Percentiles rank a stretch among this genome's conserved stretches.
Conservation (phyloP, 2,329 filamentous ascomycete species). For the Raffaelea arxii region DNA sequence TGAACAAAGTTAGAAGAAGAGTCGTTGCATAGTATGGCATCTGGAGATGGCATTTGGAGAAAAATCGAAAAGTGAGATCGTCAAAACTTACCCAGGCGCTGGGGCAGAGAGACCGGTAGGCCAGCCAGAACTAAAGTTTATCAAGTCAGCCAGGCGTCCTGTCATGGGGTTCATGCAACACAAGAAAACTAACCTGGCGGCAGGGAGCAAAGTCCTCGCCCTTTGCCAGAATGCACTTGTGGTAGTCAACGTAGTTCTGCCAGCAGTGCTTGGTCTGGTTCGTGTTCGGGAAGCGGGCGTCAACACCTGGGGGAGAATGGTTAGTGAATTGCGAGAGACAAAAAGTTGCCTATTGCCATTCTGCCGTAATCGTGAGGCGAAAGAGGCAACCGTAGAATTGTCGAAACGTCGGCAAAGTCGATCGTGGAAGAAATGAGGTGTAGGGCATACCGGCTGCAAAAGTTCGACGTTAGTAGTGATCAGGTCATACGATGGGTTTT, state of each 20-base stretch:
- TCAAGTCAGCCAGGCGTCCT: constrained; percentile 16
- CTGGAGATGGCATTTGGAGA: too few relatives aligned
- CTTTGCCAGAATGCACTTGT: constrained; percentile 98
- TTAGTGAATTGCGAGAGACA: too few relatives aligned
- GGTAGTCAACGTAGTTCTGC: constrained; percentile 99
- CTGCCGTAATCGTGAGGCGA: not conserved
- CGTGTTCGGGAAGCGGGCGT: constrained; percentile 96
- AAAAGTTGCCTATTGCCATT: not conserved
- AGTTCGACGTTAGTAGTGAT: too few relatives aligned
- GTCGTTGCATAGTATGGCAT: too few relatives aligned
- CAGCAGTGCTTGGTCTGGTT: constrained; percentile 99
- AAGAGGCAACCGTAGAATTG: not conserved
- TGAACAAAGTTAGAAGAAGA: constrained; percentile 3
- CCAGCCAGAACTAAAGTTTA: constrained; percentile 73
- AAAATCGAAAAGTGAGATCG: too few relatives aligned
- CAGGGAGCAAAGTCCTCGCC: constrained; percentile 97
- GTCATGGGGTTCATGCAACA: not conserved
- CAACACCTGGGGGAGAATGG: constrained; percentile 67
- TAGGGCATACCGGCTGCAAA: not conserved
- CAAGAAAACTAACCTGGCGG: constrained; percentile 62
- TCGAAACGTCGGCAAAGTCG: too few relatives aligned
- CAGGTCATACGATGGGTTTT: not conserved
- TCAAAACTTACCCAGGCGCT: constrained; percentile 55
- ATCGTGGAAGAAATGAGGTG: too few relatives aligned
- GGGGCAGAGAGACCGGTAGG: constrained; percentile 96